Base-by-base conservation (phyloP, 768 basidiomycete genomes). In the Suillus ampliporus region DNA sequence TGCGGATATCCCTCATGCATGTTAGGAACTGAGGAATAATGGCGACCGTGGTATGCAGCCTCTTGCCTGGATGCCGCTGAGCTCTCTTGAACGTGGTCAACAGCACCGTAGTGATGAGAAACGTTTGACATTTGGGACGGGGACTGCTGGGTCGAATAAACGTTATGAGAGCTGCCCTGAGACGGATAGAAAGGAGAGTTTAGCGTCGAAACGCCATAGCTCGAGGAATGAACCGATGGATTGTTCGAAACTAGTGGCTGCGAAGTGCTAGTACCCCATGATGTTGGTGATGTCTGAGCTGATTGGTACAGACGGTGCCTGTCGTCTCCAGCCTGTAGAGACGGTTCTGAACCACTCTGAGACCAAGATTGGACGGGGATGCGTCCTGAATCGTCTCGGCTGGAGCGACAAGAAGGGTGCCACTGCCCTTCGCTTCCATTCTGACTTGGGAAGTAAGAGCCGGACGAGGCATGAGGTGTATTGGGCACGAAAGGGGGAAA, bases 171-270 rank as follows among this genome's bases (percentile, higher is more conserved):
- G 61, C 75, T 71, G 54, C 71, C 71, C 58, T 77, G 75, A 47
- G 67, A 65, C 23, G 87, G 87, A 71, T 80, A 85, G 74, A 86
- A 88, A 13, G 87, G 83, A 10, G 86, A 80, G 64, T 74, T 86
- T 43, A 87, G 79, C 17, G 87, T 88, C 46, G 84, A 82, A 70
- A 88, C 83, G 57, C 66, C 47, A 68, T 70, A 82, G 50, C 48
- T 62, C 41, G 73, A 69, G 41, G 72, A 38, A 31, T 70, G 34
- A 9, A 67, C 21, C 54, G 71, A 67, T 59, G 73, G 59, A 46
- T 63, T 66, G 48, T 65, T 61, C 50, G 69, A 64, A 60, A 65
- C 48, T 51, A 75, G 64, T 50, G 61, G 69, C 58, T 71, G 72
- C 15, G 76, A 69, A 31, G 64, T 50, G 19, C 61, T 23, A 44